Base-by-base conservation (phyloP, 352 stramenopile species). In the Hyaloperonospora arabidopsidis region DNA sequence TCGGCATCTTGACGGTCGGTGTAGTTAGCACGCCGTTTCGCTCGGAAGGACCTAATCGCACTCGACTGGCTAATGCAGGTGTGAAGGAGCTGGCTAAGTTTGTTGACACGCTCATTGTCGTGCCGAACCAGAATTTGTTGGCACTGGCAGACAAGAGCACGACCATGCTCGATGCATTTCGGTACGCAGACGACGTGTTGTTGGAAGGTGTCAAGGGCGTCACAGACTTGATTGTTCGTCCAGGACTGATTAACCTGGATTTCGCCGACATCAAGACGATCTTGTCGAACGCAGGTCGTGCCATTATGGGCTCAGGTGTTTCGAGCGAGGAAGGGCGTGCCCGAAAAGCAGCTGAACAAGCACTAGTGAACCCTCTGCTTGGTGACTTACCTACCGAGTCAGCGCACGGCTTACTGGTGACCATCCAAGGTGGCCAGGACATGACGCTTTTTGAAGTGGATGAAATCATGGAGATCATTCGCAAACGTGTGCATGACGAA, bases 181-280 rank as follows among this genome's bases (percentile, higher is more conserved):
- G 82, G 35, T 93, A 90, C 62, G 95, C 95, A 1, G 95, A 98
- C 59, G 95, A 97, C 58, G 95, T 98, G 52, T 66, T 98, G 40
- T 71, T 97, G 2, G 91, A 98, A 68, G 92, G 93, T 45, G 93
- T 98, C 18, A 96, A 97, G 52, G 93, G 92, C 40, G 96, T 97
- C 44, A 97, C 93, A 0, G 93, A 98, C 68, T 79, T 98, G 41
- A 98, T 98, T 61, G 82, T 98, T 52, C 93, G 94, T 52, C 93
- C 94, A 7, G 95, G 94, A 38, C 66, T 98, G n/a, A 96, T 98
- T 49, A 98, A 98, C 64, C 73, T 98, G 14, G 95, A 98, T 66
- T 98, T 98, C 76, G 95, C 94, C 19, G 95, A 98, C 68, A 97
- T 98, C 52, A 89, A 95, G 58, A 93, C 90, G 11, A 96, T 98